phyloP scores from a whole-genome alignment of 805 yeast species.

The Middelhovenomyces tepae region DNA sequence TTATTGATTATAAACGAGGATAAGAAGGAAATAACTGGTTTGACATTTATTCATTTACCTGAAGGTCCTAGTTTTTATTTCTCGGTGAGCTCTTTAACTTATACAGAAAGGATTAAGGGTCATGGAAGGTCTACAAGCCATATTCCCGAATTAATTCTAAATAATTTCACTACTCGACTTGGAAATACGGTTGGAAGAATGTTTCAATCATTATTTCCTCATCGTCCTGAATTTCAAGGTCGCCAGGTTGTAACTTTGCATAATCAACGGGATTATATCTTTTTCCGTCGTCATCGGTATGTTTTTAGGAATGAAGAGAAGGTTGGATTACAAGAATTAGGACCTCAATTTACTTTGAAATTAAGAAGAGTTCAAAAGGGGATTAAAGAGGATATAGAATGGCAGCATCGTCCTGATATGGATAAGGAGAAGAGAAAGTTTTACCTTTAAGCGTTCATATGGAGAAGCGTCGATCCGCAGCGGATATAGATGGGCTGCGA shows the following conservation, averaged over 20 bases:
- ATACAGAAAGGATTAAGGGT: conserved; percentile 67
- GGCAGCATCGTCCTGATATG: conserved; percentile 97
- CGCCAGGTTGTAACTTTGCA: conserved; percentile 93
- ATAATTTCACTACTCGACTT: conserved; percentile 84
- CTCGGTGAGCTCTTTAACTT: conserved; percentile 65
- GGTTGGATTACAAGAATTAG: conserved; percentile 92
- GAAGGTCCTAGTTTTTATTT: conserved; percentile 94
- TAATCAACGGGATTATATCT: conserved; percentile 91
- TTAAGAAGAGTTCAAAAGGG: conserved; percentile 87
- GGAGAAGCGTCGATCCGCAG: too few relatives aligned
- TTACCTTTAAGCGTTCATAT: conserved; percentile 60
- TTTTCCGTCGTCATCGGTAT: conserved; percentile 92
- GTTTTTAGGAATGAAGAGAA: conserved; percentile 80
- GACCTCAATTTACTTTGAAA: conserved; percentile 91
- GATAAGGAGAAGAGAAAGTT: conserved; percentile 93
- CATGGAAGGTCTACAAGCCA: conserved; percentile 90
- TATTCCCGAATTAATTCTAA: conserved; percentile 83
- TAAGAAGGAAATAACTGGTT: conserved; percentile 83
- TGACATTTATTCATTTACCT: conserved; percentile 89
- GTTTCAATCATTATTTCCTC: conserved; percentile 89
- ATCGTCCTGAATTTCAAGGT: conserved; percentile 87
- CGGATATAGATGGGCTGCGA: too few relatives aligned
- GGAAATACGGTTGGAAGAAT: conserved; percentile 90
- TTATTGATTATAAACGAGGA: conserved; percentile 87
- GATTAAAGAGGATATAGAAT: conserved; percentile 80